phyloP scores from a whole-genome alignment of 352 stramenopile genomes.

The Globisporangium splendens region DNA sequence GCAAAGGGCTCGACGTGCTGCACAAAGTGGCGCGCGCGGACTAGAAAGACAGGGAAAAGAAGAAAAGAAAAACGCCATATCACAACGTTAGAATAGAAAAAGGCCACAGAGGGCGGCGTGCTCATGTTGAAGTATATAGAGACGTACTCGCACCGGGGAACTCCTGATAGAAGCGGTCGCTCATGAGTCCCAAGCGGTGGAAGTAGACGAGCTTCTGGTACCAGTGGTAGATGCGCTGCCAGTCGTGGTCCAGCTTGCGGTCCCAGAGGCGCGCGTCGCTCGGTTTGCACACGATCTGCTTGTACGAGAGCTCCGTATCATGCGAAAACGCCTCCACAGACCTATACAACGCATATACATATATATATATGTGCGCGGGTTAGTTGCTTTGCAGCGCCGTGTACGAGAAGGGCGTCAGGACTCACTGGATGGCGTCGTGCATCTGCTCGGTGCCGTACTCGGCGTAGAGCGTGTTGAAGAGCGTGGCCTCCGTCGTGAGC shows the following conservation, averaged over 20 bases:
- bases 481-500: conserved; percentile 61
- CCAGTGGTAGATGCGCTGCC: conserved; percentile 64
- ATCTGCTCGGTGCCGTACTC: conserved; percentile 64
- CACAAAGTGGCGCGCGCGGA: conserved; percentile 52
- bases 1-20: conserved; percentile 64
- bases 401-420: no score
- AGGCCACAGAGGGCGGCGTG: no score
- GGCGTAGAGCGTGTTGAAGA: conserved; percentile 76
- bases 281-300: conserved; percentile 46
- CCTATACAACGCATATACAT: conserved; percentile 15
- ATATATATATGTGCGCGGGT: no score
- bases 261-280: conserved; percentile 40
- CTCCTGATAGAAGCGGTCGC: conserved; percentile 59
- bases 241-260: conserved; percentile 54
- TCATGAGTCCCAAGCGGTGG: conserved; percentile 61
- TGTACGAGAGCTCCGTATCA: conserved; percentile 21
- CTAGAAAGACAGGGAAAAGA: conserved; percentile 13
- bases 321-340: conserved; percentile 60
- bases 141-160: conserved; percentile 52
- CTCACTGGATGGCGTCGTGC: conserved; percentile 49
- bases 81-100: background rate
- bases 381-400: background rate
- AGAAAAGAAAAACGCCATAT: no score
- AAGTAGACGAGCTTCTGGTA: conserved; percentile 76
- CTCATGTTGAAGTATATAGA: no score